Percentiles rank a stretch among this genome's conserved stretches.
These are phyloP conservation scores for Claviceps fusiformis DNA, from an alignment of 2,329 filamentous ascomycete genomes.

Conservation along the genomic window DNA sequence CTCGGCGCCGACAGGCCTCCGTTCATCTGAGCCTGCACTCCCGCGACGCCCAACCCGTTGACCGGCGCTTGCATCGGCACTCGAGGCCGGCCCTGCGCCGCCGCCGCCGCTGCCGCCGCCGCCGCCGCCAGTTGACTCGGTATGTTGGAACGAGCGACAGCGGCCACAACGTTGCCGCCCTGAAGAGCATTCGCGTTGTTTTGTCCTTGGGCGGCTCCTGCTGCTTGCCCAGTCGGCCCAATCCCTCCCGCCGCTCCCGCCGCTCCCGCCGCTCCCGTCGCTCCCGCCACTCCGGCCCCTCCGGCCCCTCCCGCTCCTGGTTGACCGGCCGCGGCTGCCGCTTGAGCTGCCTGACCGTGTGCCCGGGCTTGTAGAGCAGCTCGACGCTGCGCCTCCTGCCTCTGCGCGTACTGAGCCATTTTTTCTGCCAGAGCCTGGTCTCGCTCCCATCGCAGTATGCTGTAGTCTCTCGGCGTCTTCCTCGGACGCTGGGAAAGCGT, in stretches of 20 bases:
- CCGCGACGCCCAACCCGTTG: slow-evolving; percentile 34
- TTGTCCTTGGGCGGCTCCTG: slow-evolving; percentile 17
- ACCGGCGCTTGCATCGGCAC: slow-evolving; percentile 40
- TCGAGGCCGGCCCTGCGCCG: slow-evolving; percentile 31
- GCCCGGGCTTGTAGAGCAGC: slow-evolving; percentile 33
- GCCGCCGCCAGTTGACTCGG: slow-evolving; percentile 30
- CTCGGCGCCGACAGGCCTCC: slow-evolving; percentile 39
- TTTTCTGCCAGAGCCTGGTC: slow-evolving; percentile 55
- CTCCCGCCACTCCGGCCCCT: not conserved
- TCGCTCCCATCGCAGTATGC: slow-evolving; percentile 73
- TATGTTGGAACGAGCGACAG: slow-evolving; percentile 22
- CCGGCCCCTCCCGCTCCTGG: not conserved
- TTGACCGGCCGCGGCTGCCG: slow-evolving; percentile 27
- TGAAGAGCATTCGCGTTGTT: slow-evolving; percentile 14
- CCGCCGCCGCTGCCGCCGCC: slow-evolving; percentile 21
- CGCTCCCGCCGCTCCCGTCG: no score
- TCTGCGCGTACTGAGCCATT: slow-evolving; percentile 40
- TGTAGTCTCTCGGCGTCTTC: slow-evolving; percentile 85
- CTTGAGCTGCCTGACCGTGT: slow-evolving; percentile 28
- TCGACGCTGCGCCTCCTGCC: slow-evolving; percentile 46
- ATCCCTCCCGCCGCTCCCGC: slow-evolving; percentile 8
- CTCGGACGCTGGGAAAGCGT: slow-evolving; percentile 33
- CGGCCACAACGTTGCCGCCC: slow-evolving; percentile 15
- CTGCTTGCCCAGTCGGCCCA: not conserved
- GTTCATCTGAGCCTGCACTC: slow-evolving; percentile 33